Percentiles rank a stretch among this genome's conserved stretches.
These are phyloP conservation scores for Erodium texanum DNA, from an alignment of 441 rosid species.

Conservation along the genomic window DNA sequence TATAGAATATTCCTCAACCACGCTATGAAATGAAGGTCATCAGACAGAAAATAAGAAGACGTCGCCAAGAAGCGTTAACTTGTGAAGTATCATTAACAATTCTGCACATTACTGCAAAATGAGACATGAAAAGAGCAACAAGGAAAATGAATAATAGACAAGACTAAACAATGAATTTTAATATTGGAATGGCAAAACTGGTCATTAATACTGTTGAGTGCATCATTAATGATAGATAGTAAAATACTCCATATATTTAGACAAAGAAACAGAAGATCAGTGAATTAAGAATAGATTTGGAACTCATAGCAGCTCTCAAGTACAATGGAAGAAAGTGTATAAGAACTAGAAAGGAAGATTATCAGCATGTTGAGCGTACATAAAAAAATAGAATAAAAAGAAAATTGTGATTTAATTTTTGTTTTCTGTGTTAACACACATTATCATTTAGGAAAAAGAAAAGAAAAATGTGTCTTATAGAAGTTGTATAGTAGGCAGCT, in stretches of 20 bases:
- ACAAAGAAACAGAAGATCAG: not conserved
- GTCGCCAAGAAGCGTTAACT: not conserved
- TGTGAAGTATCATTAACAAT: not conserved
- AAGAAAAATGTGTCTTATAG: not conserved
- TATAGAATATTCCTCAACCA: conserved; percentile 2
- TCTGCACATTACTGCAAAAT: not conserved
- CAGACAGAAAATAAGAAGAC: conserved; percentile 4
- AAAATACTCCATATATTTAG: not conserved
- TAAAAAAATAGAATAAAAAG: too few relatives aligned
- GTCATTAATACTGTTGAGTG: not conserved
- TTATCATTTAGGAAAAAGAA: not conserved
- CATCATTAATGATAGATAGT: not conserved
- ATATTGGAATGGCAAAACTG: not conserved
- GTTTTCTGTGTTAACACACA: not conserved
- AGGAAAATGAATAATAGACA: not conserved
- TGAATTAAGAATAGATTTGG: not conserved
- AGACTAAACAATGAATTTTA: not conserved
- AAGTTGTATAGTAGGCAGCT: not conserved
- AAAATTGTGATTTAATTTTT: too few relatives aligned
- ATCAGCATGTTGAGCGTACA: too few relatives aligned
- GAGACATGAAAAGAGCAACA: not conserved
- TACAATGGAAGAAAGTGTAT: too few relatives aligned
- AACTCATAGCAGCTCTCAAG: not conserved
- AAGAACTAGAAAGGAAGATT: too few relatives aligned
- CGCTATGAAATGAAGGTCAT: not conserved